Conservation (phyloP, 441 rosid species). For the Arabidopsis lyrata region DNA sequence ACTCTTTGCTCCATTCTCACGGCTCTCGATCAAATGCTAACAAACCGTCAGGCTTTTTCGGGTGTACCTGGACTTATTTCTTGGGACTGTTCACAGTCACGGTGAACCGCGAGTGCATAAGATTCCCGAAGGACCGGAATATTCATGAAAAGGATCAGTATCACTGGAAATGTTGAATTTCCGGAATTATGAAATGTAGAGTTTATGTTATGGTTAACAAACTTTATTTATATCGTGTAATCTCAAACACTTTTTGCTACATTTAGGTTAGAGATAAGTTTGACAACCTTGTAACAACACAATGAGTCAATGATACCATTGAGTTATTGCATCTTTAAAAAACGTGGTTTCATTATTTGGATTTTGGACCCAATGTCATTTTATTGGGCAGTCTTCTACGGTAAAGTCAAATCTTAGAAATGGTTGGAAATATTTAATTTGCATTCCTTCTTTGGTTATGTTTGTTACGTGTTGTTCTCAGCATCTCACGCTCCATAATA, state of each 20-base stretch:
- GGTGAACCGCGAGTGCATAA: background rate
- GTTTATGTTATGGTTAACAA: background rate
- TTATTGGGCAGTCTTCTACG: constrained; percentile 4
- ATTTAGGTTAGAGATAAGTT: background rate
- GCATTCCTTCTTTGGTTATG: constrained; percentile 33
- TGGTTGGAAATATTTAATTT: constrained; percentile 12
- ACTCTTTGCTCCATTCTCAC: constrained; percentile 19
- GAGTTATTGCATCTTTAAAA: background rate
- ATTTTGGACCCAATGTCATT: constrained; percentile 29
- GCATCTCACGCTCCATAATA: constrained; percentile 23
- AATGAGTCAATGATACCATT: constrained; percentile 1
- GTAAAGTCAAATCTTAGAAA: constrained; percentile 30
- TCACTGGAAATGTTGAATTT: background rate
- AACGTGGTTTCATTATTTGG: constrained; percentile 22
- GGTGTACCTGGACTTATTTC: constrained; percentile 31
- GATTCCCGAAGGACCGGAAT: background rate
- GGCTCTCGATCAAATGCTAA: constrained; percentile 18
- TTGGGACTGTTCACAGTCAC: background rate
- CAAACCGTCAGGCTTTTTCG: background rate
- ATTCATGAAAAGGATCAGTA: constrained; percentile 7
- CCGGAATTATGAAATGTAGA: background rate
- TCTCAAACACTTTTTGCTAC: constrained; percentile 2
- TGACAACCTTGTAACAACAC: background rate
- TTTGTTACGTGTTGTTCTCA: constrained; percentile 39
- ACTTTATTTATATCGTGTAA: background rate